phyloP scores from a whole-genome alignment of 2,329 filamentous ascomycete genomes.

The Torrubiellomyces zombiae region DNA sequence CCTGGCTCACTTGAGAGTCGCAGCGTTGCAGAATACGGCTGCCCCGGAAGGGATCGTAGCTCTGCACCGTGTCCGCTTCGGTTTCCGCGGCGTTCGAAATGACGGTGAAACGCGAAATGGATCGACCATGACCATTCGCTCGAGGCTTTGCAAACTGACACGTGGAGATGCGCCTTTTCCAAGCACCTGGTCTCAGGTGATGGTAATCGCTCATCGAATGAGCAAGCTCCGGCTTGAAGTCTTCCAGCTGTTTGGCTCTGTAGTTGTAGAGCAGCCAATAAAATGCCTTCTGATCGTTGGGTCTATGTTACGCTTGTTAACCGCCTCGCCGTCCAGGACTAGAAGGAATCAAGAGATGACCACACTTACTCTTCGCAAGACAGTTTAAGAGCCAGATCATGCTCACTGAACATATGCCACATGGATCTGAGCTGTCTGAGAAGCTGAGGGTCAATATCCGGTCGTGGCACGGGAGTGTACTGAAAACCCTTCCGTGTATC shows the following conservation, averaged over 20 bases:
- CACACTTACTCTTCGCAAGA: conserved; percentile 41
- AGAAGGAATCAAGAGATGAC: neutral
- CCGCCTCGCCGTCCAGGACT: neutral
- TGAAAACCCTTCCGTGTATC: conserved; percentile 44
- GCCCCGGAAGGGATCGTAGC: conserved; percentile 73
- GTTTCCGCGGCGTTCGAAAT: conserved; percentile 43
- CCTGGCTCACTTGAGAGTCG: conserved; percentile 37
- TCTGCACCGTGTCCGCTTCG: conserved; percentile 34
- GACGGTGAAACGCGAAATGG: conserved; percentile 46
- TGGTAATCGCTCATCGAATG: conserved; percentile 88
- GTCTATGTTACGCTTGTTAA: conserved; percentile 29
- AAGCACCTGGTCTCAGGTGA: conserved; percentile 45
- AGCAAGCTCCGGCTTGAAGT: conserved; percentile 66
- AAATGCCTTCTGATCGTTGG: conserved; percentile 85
- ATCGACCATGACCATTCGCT: conserved; percentile 30
- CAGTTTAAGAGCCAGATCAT: conserved; percentile 54
- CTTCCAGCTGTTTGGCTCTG: conserved; percentile 68
- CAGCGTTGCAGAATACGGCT: conserved; percentile 31
- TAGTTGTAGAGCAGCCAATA: conserved; percentile 75
- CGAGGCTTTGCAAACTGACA: conserved; percentile 37
- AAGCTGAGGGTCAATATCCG: conserved; percentile 66
- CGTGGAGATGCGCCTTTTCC: conserved; percentile 45
- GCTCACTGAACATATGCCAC: conserved; percentile 74
- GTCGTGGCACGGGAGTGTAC: conserved; percentile 38
- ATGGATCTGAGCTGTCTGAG: conserved; percentile 74